Conservation (phyloP, 2,329 filamentous ascomycete genomes). For the Colletotrichum endophyticum region DNA sequence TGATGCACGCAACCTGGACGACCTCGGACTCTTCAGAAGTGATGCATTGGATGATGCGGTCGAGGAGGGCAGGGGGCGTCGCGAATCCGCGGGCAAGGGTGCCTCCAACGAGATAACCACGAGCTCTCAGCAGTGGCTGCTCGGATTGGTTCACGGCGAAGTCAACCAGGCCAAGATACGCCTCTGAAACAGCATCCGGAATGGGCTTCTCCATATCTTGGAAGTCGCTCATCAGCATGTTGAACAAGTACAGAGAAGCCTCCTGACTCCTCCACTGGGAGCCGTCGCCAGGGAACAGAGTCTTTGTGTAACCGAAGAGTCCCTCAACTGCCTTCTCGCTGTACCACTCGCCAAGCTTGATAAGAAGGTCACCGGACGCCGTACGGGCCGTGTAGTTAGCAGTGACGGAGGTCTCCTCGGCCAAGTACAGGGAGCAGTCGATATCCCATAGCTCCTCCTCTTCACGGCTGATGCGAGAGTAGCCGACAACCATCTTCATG, state of each 20-base stretch:
- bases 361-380: constrained; percentile 88
- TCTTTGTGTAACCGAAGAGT: constrained; percentile 77
- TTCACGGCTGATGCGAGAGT: constrained; percentile 88
- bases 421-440: constrained; percentile 93
- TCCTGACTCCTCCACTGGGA: constrained; percentile 71
- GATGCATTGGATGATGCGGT: constrained; percentile 77
- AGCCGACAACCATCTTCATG: constrained; percentile 83
- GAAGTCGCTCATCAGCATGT: constrained; percentile 83
- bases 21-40: constrained; percentile 80
- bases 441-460: constrained; percentile 97
- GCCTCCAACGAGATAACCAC: constrained; percentile 87
- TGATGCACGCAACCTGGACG: constrained; percentile 90
- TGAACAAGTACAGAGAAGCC: constrained; percentile 82
- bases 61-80: constrained; percentile 69
- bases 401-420: constrained; percentile 92
- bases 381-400: constrained; percentile 96
- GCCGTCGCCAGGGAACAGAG: constrained; percentile 67
- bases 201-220: constrained; percentile 77
- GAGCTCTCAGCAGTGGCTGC: constrained; percentile 80
- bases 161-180: constrained; percentile 81
- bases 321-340: constrained; percentile 77
- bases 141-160: constrained; percentile 73
- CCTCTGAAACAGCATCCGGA: constrained; percentile 70
- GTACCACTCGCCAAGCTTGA: constrained; percentile 93
- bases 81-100: constrained; percentile 74